Evolutionary conservation across 306 rosid species (phyloP), one percentile per base, ranked within the genome.

Genomic region (Fagus sylvatica): DNA sequence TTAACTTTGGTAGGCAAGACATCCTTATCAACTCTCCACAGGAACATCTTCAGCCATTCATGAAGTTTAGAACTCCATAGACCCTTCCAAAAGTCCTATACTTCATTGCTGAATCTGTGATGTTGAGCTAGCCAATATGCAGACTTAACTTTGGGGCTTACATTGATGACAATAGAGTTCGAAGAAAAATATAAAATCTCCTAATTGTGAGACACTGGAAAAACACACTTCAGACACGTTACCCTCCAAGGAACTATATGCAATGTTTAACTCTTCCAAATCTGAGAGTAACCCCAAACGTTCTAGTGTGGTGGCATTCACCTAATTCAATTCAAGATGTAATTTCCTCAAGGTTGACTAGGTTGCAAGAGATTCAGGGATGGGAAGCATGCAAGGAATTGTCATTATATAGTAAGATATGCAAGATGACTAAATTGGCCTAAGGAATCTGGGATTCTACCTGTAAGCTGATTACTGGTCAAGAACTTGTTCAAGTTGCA

Each of bases 321-420:
- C 30, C 33, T 76, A 43, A 76, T 82, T 79, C 46, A 41, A 7
- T 28, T 2, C 3, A 73, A 74, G 1, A 85, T 28, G 70, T 61
- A 85, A 41, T 10, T 62, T 13, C 11, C 40, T 40, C 57, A 85
- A 34, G 41, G 69, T 73, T 15, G 86, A 49, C n/a, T 76, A 60
- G 36, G 81, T 84, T 71, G 84, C 84, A 2, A 87, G 39, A 0
- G 81, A 53, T 17, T 81, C 32, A 5, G 88, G 86, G 51, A 87
- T 73, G 6, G 74, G 5, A 70, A 83, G n/a, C 86, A 10, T 49
- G 48, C 66, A 84, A 81, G 7, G 43, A 28, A 53, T 84, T 87
- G 1, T 2, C 0, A 41, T 62, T 22, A 2, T 19, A 82, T 75
- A 6, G 1, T 4, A 62, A 86, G 83, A 19, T 1, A 6, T 10